A percentile compares a stretch with the other conserved stretches of the same genome.
Conservation (phyloP, 139 green algal genomes). For the Ettlia oleoabundans region DNA sequence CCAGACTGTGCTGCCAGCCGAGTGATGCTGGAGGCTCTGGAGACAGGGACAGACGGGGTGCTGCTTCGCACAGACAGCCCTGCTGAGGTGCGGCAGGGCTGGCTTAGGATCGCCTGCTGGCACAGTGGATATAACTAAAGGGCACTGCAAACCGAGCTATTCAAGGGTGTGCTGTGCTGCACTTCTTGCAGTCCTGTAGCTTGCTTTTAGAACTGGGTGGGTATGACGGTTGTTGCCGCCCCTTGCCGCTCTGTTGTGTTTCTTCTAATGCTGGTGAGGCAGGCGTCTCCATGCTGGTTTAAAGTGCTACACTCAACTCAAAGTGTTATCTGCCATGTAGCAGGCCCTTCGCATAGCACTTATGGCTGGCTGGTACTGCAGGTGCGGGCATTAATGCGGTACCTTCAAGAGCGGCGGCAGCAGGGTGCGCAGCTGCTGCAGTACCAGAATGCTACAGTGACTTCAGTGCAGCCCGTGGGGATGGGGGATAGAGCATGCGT, state of each 20-base stretch:
- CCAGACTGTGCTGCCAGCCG: constrained; percentile 55
- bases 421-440: constrained; percentile 24
- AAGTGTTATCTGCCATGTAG: too few relatives aligned
- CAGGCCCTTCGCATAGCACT: too few relatives aligned
- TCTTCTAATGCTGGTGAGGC: too few relatives aligned
- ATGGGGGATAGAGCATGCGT: constrained; percentile 83
- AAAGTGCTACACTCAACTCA: too few relatives aligned
- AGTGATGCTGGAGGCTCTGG: constrained; percentile 81
- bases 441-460: constrained; percentile 59
- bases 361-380: too few relatives aligned
- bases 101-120: too few relatives aligned
- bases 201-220: too few relatives aligned
- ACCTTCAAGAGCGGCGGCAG: constrained; percentile 29
- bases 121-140: too few relatives aligned
- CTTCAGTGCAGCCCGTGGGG: constrained; percentile 59
- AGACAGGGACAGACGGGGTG: constrained; percentile 82
- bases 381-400: constrained; percentile 52
- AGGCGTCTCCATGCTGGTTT: background rate
- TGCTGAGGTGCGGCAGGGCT: constrained; percentile 52
- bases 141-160: background rate
- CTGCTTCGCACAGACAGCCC: constrained; percentile 78
- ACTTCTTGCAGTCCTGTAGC: too few relatives aligned
- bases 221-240: too few relatives aligned
- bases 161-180: background rate
- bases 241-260: too few relatives aligned